A percentile compares a stretch with the other conserved stretches of the same genome.
phyloP scores from a whole-genome alignment of 83 land plant genomes.

The Diphasiastrum complanatum region DNA sequence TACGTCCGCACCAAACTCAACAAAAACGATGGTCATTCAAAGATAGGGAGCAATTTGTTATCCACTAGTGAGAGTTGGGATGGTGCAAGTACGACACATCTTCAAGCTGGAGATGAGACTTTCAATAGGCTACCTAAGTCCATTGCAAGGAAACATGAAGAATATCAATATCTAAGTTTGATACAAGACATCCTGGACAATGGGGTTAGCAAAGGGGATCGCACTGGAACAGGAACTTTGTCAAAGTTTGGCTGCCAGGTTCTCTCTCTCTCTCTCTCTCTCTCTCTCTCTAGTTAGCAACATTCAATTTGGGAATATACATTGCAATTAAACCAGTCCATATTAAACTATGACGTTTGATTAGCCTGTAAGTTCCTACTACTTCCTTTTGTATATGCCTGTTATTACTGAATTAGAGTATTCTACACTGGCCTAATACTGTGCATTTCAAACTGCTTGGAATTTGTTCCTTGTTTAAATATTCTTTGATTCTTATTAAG shows the following conservation, averaged over 20 bases:
- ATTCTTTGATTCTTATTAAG: too few relatives aligned
- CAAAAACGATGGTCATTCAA: background rate
- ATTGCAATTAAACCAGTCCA: too few relatives aligned
- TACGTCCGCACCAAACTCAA: constrained; percentile 47
- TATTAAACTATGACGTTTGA: too few relatives aligned
- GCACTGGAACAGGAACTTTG: constrained; percentile 91
- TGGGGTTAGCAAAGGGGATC: constrained; percentile 70
- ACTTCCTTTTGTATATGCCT: too few relatives aligned
- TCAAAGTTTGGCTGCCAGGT: constrained; percentile 99
- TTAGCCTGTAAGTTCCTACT: too few relatives aligned
- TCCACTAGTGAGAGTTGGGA: background rate
- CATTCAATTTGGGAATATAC: too few relatives aligned
- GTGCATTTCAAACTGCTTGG: too few relatives aligned
- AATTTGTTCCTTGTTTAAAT: too few relatives aligned
- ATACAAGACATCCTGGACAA: constrained; percentile 65
- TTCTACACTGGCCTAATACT: too few relatives aligned
- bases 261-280: background rate
- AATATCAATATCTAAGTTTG: constrained; percentile 62
- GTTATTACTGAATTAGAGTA: too few relatives aligned
- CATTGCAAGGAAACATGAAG: constrained; percentile 70
- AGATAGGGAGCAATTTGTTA: constrained; percentile 4
- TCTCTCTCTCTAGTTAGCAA: too few relatives aligned
- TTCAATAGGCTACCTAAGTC: constrained; percentile 53
- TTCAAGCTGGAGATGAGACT: constrained; percentile 7
- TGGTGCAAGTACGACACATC: constrained; percentile 21